phyloP scores from a whole-genome alignment of 495 filamentous ascomycete genomes.

The Aspergillus cristatus region DNA sequence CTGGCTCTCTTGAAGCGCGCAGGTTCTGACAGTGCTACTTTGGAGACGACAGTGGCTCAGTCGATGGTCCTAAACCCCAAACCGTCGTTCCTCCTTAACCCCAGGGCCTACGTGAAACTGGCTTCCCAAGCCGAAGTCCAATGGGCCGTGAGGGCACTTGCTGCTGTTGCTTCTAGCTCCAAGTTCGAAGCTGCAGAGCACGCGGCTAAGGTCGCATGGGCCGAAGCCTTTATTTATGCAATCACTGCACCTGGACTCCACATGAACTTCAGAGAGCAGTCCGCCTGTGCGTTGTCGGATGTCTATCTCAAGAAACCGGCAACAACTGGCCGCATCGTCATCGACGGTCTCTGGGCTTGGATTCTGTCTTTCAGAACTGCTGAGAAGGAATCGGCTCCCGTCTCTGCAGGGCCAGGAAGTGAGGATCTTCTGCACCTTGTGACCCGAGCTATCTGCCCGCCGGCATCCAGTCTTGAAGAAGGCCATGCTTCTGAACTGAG shows the following conservation, averaged over 20 bases:
- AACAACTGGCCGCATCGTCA: slow-evolving; percentile 47
- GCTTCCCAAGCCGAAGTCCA: slow-evolving; percentile 57
- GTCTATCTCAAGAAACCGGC: slow-evolving; percentile 48
- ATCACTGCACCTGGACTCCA: slow-evolving; percentile 52
- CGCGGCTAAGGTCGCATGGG: slow-evolving; percentile 52
- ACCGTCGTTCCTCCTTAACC: slow-evolving; percentile 76
- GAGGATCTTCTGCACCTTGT: slow-evolving; percentile 45
- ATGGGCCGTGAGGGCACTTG: slow-evolving; percentile 67
- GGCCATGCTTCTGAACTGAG: slow-evolving; percentile 38
- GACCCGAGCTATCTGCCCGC: slow-evolving; percentile 62
- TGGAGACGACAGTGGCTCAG: slow-evolving; percentile 48
- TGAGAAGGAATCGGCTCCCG: slow-evolving; percentile 71
- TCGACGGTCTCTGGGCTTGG: slow-evolving; percentile 79
- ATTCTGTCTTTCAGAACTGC: slow-evolving; percentile 48
- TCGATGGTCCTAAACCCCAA: slow-evolving; percentile 59
- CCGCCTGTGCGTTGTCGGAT: slow-evolving; percentile 45
- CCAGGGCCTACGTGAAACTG: slow-evolving; percentile 73
- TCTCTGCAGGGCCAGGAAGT: slow-evolving; percentile 55
- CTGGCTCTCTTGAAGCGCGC: slow-evolving; percentile 46
- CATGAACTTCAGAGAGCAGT: slow-evolving; percentile 47
- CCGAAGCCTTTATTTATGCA: slow-evolving; percentile 71
- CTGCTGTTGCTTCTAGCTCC: slow-evolving; percentile 43
- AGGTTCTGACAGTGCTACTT: slow-evolving; percentile 23
- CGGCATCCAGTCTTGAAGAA: slow-evolving; percentile 24
- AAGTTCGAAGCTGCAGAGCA: slow-evolving; percentile 25